phyloP scores from a whole-genome alignment of 2,329 filamentous ascomycete species.

The Myriosclerotinia duriaeana region DNA sequence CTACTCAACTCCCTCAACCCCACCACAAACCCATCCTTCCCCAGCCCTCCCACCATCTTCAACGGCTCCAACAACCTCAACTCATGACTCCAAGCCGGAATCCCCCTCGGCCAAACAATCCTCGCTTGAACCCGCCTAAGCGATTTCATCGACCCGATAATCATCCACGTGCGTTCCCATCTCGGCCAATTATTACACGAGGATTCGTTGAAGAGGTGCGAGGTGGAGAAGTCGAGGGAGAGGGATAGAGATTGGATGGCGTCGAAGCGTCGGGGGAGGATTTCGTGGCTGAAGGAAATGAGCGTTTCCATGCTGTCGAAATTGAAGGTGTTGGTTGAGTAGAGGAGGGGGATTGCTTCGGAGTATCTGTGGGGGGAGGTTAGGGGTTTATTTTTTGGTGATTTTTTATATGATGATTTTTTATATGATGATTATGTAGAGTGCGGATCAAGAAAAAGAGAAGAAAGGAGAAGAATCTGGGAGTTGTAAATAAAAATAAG shows the following conservation, averaged over 20 bases:
- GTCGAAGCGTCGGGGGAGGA: conserved; percentile 34
- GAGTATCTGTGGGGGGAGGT: conserved; percentile 30
- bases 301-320: conserved; percentile 33
- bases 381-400: not conserved
- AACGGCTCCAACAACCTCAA: conserved; percentile 29
- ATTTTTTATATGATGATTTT: not conserved
- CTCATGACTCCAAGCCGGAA: conserved; percentile 26
- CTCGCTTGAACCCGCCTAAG: conserved; percentile 24
- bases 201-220: conserved; percentile 20
- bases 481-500: not conserved
- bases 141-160: conserved; percentile 30
- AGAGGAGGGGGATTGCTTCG: conserved; percentile 33
- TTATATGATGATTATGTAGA: too few relatives aligned
- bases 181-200: conserved; percentile 26
- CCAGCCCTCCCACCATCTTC: conserved; percentile 27
- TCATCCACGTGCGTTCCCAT: conserved; percentile 33
- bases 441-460: not conserved
- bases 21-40: conserved; percentile 26
- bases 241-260: conserved; percentile 30
- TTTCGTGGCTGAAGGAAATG: conserved; percentile 30
- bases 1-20: conserved; percentile 23
- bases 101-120: conserved; percentile 28
- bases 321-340: conserved; percentile 34
- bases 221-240: conserved; percentile 28
- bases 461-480: not conserved